A percentile compares a stretch with the other conserved stretches of the same genome.
phyloP scores from a whole-genome alignment of 306 rosid genomes.

The Mucuna pruriens region DNA sequence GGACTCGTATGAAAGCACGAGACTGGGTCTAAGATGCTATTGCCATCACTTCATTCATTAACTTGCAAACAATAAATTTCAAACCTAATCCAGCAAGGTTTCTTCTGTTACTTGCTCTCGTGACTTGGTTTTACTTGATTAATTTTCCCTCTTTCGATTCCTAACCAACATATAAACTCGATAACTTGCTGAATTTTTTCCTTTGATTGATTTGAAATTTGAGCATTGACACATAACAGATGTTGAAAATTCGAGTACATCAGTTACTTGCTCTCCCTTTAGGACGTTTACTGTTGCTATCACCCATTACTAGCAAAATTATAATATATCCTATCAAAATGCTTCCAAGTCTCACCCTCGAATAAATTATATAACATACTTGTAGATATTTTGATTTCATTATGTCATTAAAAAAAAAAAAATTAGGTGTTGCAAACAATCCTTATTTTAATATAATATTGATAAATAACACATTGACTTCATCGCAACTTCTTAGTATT shows the following conservation, averaged over 20 bases:
- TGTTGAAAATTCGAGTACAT: background rate
- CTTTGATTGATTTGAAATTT: conserved; percentile 42
- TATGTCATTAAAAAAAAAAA: no score
- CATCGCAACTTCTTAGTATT: no score
- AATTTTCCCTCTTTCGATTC: conserved; percentile 14
- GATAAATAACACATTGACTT: no score
- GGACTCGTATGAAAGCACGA: background rate
- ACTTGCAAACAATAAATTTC: conserved; percentile 18
- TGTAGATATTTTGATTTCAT: no score
- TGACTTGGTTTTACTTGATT: conserved; percentile 12
- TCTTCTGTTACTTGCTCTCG: conserved; percentile 21
- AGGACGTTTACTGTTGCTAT: no score
- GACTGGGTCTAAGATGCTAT: background rate
- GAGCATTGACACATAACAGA: background rate
- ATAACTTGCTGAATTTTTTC: background rate
- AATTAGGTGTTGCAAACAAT: no score
- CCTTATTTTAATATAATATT: no score
- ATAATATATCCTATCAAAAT: no score
- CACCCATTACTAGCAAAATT: no score
- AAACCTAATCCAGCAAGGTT: conserved; percentile 36
- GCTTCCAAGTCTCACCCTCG: no score
- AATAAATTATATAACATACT: no score
- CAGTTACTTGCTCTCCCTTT: no score
- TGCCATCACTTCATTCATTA: background rate
- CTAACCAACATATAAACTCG: conserved; percentile 1